phyloP scores from a whole-genome alignment of 148 eudicot species.

The Fagopyrum homotropicum region DNA sequence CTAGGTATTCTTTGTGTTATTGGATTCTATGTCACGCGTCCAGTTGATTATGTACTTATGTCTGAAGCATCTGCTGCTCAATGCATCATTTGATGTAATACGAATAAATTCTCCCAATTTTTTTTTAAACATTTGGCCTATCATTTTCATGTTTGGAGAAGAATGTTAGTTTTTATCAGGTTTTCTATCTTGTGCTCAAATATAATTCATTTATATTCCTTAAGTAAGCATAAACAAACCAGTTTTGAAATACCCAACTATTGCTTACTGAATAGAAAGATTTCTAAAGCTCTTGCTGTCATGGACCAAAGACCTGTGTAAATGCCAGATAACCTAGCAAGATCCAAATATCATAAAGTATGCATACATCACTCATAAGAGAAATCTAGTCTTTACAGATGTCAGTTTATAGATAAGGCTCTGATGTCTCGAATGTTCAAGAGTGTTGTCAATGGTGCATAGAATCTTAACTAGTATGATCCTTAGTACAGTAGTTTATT shows the following conservation, averaged over 20 bases:
- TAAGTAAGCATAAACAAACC: neutral
- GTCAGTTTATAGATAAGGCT: neutral
- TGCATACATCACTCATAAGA: no score
- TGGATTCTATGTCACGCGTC: neutral
- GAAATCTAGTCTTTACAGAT: neutral
- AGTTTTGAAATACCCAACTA: no score
- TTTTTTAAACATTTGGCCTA: neutral
- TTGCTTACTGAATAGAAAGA: no score
- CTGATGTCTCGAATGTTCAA: neutral
- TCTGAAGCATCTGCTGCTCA: neutral
- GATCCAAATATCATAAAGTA: no score
- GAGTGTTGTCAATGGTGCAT: neutral
- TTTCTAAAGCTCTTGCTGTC: no score
- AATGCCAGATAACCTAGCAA: no score
- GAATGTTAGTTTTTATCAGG: neutral
- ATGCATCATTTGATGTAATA: neutral
- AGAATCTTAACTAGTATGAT: neutral
- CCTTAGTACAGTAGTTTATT: neutral
- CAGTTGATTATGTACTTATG: neutral
- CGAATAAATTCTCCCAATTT: neutral
- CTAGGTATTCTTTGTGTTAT: no score
- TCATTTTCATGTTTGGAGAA: neutral
- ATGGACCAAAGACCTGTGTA: no score
- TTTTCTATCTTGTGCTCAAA: neutral
- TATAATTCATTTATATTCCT: neutral